These are phyloP conservation scores for Litchi chinensis DNA, from an alignment of 345 rosid genomes.

Conservation along the genomic window DNA sequence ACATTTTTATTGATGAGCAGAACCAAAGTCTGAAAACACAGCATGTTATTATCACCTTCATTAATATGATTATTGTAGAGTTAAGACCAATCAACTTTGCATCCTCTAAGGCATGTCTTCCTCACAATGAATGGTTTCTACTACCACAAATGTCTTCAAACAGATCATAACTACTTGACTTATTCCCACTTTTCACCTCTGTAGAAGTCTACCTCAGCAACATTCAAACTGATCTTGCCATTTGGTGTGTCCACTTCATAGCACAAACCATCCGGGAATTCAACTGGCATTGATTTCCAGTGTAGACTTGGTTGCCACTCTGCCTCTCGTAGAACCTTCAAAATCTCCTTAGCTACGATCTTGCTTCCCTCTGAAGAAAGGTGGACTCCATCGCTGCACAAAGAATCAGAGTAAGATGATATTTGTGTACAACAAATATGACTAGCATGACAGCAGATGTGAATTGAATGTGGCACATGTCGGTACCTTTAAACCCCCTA, in stretches of 20 bases:
- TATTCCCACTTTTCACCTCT: slow-evolving; percentile 20
- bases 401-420: not conserved
- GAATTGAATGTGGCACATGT: too few species aligned
- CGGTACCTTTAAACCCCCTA: too few species aligned
- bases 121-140: too few species aligned
- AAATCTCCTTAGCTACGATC: slow-evolving; percentile 61
- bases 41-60: too few species aligned
- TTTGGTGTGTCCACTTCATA: slow-evolving; percentile 17
- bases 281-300: slow-evolving; percentile 55
- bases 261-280: slow-evolving; percentile 50
- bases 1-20: not conserved
- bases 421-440: not conserved
- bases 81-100: too few species aligned
- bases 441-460: not conserved
- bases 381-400: slow-evolving; percentile 76
- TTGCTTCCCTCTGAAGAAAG: slow-evolving; percentile 63
- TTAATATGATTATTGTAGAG: too few species aligned
- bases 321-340: slow-evolving; percentile 57
- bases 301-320: slow-evolving; percentile 76
- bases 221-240: slow-evolving; percentile 20
- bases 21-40: not conserved
- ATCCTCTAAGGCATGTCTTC: too few species aligned
- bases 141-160: too few species aligned
- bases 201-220: slow-evolving; percentile 9
- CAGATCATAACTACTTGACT: not conserved